A percentile compares a stretch with the other conserved stretches of the same genome.
Conservation (phyloP, 192 early-diverging fungal species). For the Pilobolus umbonatus region DNA sequence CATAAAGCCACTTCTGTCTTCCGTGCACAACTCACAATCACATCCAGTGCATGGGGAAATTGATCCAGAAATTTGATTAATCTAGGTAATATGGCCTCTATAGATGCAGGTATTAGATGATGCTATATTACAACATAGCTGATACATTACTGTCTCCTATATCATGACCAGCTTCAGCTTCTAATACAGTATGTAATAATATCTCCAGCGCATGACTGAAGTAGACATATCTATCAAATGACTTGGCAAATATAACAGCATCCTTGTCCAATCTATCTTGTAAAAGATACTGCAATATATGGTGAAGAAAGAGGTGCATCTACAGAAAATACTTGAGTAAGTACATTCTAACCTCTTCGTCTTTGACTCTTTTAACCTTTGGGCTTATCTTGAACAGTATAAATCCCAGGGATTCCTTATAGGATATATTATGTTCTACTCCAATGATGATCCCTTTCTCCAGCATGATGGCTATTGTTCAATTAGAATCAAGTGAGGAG, state of each 20-base stretch:
- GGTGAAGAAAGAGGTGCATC: constrained; percentile 76
- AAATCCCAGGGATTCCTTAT: constrained; percentile 52
- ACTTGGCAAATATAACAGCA: constrained; percentile 60
- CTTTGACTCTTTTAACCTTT: constrained; percentile 46
- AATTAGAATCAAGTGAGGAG: not conserved
- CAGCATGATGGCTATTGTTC: constrained; percentile 57
- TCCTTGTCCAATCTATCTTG: constrained; percentile 48
- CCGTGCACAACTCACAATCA: constrained; percentile 91
- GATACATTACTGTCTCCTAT: constrained; percentile 38
- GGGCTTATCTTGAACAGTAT: constrained; percentile 57
- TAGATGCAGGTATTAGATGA: constrained; percentile 1
- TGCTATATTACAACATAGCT: not conserved
- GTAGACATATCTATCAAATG: constrained; percentile 75
- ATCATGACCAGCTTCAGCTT: constrained; percentile 68
- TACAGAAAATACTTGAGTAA: constrained; percentile 17
- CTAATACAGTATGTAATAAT: constrained; percentile 81
- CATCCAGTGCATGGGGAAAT: constrained; percentile 77
- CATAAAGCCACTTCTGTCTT: constrained; percentile 95
- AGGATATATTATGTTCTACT: constrained; percentile 61
- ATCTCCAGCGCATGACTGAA: constrained; percentile 93
- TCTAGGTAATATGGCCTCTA: constrained; percentile 57
- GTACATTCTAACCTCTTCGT: not conserved
- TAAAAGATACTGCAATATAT: constrained; percentile 60
- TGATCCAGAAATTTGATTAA: constrained; percentile 74
- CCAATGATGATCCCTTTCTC: constrained; percentile 72